Conservation (phyloP, 2,329 filamentous ascomycete species). For the Arachnopeziza araneosa region DNA sequence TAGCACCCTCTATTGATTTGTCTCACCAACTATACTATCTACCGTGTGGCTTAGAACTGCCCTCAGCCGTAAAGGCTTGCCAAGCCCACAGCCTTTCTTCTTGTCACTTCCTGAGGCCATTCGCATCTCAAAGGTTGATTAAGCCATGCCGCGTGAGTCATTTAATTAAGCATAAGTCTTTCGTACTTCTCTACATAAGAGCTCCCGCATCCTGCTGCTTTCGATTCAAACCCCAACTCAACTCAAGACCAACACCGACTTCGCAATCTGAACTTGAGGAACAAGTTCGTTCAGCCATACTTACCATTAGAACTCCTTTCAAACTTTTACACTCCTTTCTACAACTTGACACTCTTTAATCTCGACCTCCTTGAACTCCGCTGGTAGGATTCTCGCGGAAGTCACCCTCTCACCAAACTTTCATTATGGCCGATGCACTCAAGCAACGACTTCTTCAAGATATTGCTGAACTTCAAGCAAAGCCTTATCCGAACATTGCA, state of each 20-base stretch:
- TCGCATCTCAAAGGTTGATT: not conserved
- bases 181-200: not conserved
- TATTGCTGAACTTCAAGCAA: conserved; percentile 38
- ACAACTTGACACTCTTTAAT: not conserved
- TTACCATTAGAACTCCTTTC: not conserved
- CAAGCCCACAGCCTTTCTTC: too few relatives aligned
- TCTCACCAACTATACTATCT: not conserved
- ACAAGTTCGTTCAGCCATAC: not conserved
- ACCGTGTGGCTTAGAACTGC: too few relatives aligned
- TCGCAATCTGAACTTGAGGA: not conserved
- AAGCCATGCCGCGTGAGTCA: not conserved
- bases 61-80: too few relatives aligned
- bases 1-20: not conserved
- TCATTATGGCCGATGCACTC: not conserved
- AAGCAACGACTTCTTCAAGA: conserved; percentile 35
- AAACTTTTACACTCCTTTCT: not conserved
- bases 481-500: conserved; percentile 41
- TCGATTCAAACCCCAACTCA: not conserved
- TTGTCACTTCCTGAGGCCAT: not conserved
- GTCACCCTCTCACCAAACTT: not conserved
- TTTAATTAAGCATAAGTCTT: not conserved
- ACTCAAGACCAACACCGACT: not conserved
- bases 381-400: not conserved
- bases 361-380: not conserved
- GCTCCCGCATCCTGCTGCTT: not conserved